These are phyloP conservation scores for Oryza glaberrima DNA, from an alignment of 176 grass and related monocot species.

Conservation along the genomic window DNA sequence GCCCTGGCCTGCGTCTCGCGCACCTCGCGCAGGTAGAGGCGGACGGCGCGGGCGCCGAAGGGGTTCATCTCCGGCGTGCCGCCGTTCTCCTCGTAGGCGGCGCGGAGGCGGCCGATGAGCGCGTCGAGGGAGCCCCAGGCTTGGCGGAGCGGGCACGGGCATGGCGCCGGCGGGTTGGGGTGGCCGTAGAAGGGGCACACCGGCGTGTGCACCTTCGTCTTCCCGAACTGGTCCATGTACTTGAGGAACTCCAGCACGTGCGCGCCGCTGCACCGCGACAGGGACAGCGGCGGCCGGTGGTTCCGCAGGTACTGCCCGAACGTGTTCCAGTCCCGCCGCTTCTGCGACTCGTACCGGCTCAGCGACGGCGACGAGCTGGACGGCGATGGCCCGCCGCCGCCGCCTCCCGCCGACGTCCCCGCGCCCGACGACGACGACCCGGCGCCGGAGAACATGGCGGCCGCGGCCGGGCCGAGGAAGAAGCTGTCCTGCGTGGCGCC, in stretches of 20 bases:
- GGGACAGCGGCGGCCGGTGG: slow-evolving; percentile 80
- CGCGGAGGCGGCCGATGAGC: slow-evolving; percentile 85
- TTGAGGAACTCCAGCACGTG: slow-evolving; percentile 93
- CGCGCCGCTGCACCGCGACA: slow-evolving; percentile 75
- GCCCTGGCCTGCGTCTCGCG: slow-evolving; percentile 85
- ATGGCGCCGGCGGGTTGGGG: slow-evolving; percentile 85
- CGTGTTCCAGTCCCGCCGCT: slow-evolving; percentile 95
- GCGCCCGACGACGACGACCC: slow-evolving; percentile 50
- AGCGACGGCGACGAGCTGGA: slow-evolving; percentile 58
- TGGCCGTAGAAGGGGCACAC: slow-evolving; percentile 91
- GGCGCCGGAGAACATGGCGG: slow-evolving; percentile 47
- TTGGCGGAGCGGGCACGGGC: slow-evolving; percentile 87
- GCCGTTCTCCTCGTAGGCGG: slow-evolving; percentile 95
- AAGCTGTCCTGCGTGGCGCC: slow-evolving; percentile 53
- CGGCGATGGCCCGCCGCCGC: slow-evolving; percentile 37
- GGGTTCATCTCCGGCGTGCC: slow-evolving; percentile 88
- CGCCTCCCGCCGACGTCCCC: not conserved
- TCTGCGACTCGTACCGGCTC: slow-evolving; percentile 87
- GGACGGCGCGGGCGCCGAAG: slow-evolving; percentile 82
- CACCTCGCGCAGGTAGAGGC: slow-evolving; percentile 88
- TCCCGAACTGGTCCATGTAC: slow-evolving; percentile 97
- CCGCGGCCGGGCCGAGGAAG: slow-evolving; percentile 52
- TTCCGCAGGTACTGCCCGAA: slow-evolving; percentile 86
- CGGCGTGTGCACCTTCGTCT: slow-evolving; percentile 89
- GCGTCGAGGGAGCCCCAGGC: slow-evolving; percentile 93